Evolutionary conservation across 495 filamentous ascomycete genomes (phyloP), one percentile per base, ranked within the genome.

Genomic region (Xylaria intraflava): DNA sequence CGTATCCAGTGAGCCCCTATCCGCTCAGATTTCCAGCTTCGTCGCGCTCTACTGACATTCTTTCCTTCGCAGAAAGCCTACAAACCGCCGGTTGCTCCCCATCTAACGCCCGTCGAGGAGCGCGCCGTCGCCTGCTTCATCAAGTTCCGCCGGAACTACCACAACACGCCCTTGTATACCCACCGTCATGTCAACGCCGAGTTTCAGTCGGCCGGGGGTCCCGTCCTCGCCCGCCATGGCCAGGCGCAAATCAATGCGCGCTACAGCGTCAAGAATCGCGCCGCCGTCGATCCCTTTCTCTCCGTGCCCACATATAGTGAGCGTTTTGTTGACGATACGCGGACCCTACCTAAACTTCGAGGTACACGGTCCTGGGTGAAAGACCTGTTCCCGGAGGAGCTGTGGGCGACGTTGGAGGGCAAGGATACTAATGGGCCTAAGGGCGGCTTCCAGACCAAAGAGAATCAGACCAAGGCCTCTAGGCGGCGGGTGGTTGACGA

Each of bases 371-470:
- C 68, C 1, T 76, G 78, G 31, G 70, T 69, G 39, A 72, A 70
- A 17, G 70, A 74, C 12, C 69, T 80, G 46, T 80, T 78, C 55
- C 78, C 78, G 0, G 57, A 71, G 43, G 78, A 81, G 55, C 69
- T 81, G 6, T 76, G 75, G 66, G 62, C 62, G 10, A 75, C 76
- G 12, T 62, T 81, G 1, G 75, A 78, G 23, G 75, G 77, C 22
- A 64, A 66, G 0, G 70, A 76, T 26, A 46, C 49, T 6, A 58
- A 58, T 26, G 64, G 63, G 3, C 49, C 56, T 9, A 54, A 52
- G 33, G 46, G 58, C 43, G 43, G 67, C 42, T 47, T 57, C 46
- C 24, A 47, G n/a, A 53, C 41, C 24, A 56, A 51, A 38, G 60
- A 48, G 43, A 54, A 20, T 38, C 54, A 27, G 52, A 58, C 5